Base-by-base conservation (phyloP, 179 eudicot genomes). In the Drosera spatulata region DNA sequence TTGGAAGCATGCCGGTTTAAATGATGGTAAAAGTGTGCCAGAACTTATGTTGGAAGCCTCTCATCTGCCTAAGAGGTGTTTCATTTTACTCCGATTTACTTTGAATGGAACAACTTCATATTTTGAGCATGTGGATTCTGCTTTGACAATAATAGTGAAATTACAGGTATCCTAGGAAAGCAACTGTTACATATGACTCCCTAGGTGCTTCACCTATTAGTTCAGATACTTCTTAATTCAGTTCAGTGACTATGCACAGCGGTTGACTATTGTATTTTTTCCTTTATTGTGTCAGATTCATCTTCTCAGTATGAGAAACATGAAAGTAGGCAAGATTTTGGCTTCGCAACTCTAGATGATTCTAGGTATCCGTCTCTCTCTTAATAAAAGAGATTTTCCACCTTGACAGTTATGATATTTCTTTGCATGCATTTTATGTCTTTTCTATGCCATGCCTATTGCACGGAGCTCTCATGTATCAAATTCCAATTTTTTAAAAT, bases 51-150 rank as follows among this genome's bases (percentile, higher is more conserved):
- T 66, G 56, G 72, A 72, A 61, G 75, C 58, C 66, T 66, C 60
- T 54, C 47, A 58, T 61, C 40, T 64, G 50, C 66, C 51, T 61
- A 70, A 66, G 50, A 76, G 93, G 96, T 88, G 70, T 13, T 61
- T 66, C 61, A 41, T 50, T 10, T 11, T 5, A 50, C 1, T 7
- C n/a, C 10, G 13, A 5, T 11, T 11, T 11, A 4, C 5, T 50
- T 41, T 22, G 33, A 22, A 22, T 22, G 33, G 33, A 22, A 22
- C 33, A 22, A 22, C 33, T 22, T 22, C 33, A 22, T 22, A 22
- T 22, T 22, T 22, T 22, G 33, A 7, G 3, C 11, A 55, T 14
- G 10, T 12, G 59, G 43, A 55, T 39, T 63, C 41, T 46, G 65
- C 61, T 38, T 57, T 40, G 46, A 49, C 46, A 12, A 41, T 39